Evolutionary conservation across 1,139 yeast genomes (phyloP).

Genomic region (Yamadazyma triangularis): DNA sequence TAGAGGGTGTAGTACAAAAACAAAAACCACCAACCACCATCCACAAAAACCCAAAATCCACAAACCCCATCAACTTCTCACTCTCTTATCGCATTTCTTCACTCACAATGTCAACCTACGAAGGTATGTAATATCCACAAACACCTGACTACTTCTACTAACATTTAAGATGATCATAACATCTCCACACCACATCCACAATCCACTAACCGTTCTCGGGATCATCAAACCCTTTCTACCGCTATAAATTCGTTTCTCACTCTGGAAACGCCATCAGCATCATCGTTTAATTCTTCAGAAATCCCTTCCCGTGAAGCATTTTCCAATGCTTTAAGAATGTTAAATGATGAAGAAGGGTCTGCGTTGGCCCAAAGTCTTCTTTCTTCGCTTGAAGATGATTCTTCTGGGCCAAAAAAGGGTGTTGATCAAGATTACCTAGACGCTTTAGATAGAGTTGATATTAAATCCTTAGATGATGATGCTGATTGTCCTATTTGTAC

Average conservation of each 20-base stretch:
- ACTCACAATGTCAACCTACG: constrained; percentile 34
- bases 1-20: no score
- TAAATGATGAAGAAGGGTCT: constrained; percentile 31
- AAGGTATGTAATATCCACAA: constrained; percentile 40
- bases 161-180: constrained; percentile 13
- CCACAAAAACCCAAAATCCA: no score
- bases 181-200: constrained; percentile 3
- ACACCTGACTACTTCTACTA: no score
- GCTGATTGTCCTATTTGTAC: constrained; percentile 82
- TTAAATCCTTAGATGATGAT: constrained; percentile 48
- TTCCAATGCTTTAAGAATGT: constrained; percentile 26
- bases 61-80: no score
- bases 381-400: constrained; percentile 17
- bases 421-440: constrained; percentile 71
- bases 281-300: no score
- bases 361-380: constrained; percentile 25
- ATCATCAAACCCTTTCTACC: constrained; percentile 32
- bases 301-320: constrained; percentile 18
- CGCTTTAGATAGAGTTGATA: constrained; percentile 64
- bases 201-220: constrained; percentile 13
- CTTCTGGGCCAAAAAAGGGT: constrained; percentile 37
- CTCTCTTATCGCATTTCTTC: no score
- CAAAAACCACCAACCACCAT: no score
- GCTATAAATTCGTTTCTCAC: constrained; percentile 32
- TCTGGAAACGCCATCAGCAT: constrained; percentile 1